Percentiles rank a stretch among this genome's conserved stretches.
Conservation (phyloP, 2,329 filamentous ascomycete genomes). For the Lecanicillium sp. region DNA sequence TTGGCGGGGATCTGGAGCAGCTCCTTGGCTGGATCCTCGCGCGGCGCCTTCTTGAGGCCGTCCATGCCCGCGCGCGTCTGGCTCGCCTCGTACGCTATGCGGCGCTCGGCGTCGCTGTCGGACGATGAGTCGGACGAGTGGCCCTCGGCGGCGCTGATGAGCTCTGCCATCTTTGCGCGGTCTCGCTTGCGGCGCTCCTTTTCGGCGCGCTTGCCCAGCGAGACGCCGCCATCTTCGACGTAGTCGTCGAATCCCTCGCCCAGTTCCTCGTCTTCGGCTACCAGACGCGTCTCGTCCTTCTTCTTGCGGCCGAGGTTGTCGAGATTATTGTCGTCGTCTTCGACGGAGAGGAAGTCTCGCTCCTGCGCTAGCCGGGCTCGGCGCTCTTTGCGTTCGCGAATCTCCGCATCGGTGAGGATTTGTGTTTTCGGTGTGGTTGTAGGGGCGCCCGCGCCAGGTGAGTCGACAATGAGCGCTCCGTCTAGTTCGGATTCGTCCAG, state of each 20-base stretch:
- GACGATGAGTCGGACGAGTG: conserved; percentile 53
- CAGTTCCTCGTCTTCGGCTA: conserved; percentile 83
- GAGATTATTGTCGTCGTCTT: conserved; percentile 38
- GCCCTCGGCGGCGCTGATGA: conserved; percentile 74
- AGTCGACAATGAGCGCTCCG: conserved; percentile 57
- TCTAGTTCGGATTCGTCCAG: conserved; percentile 55
- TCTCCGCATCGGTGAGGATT: conserved; percentile 78
- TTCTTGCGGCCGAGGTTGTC: conserved; percentile 36
- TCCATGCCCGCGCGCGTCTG: conserved; percentile 87
- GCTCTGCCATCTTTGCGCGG: conserved; percentile 70
- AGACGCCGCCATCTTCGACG: conserved; percentile 74
- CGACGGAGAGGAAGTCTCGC: conserved; percentile 58
- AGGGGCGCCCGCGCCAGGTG: conserved; percentile 17
- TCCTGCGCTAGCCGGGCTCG: conserved; percentile 70
- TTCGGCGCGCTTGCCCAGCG: conserved; percentile 72
- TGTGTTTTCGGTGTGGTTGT: conserved; percentile 32
- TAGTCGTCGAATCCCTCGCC: conserved; percentile 92
- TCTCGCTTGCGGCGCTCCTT: conserved; percentile 59
- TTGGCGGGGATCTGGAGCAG: conserved; percentile 56
- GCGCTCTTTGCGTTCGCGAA: conserved; percentile 83
- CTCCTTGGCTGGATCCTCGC: conserved; percentile 25
- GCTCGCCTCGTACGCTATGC: conserved; percentile 77
- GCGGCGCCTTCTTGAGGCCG: conserved; percentile 44
- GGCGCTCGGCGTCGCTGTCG: conserved; percentile 64
- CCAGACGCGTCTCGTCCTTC: conserved; percentile 64